A percentile compares a stretch with the other conserved stretches of the same genome.
These are phyloP conservation scores for Erodium trifolium DNA, from an alignment of 441 rosid genomes.

Conservation along the genomic window DNA sequence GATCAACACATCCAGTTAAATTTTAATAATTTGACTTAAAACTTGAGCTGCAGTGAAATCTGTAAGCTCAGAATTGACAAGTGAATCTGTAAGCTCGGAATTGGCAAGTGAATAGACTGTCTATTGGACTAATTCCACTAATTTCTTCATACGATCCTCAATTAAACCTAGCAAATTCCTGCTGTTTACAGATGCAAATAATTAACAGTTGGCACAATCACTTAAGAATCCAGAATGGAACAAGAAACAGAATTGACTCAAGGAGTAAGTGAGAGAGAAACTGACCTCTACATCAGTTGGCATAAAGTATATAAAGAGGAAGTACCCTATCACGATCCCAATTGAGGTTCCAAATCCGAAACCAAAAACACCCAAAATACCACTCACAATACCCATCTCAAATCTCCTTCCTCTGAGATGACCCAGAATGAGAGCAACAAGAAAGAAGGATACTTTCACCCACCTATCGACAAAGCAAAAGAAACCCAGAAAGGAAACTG, in stretches of 20 bases:
- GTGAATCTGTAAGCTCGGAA: neutral
- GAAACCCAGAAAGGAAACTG: neutral
- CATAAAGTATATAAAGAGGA: conserved; percentile 41
- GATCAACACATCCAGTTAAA: too few species aligned
- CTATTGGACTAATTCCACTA: neutral
- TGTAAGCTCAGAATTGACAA: neutral
- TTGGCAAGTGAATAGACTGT: neutral
- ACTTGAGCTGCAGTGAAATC: neutral
- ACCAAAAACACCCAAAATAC: conserved; percentile 40
- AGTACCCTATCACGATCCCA: conserved; percentile 49
- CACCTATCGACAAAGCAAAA: neutral
- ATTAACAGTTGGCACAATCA: too few species aligned
- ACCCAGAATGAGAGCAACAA: neutral
- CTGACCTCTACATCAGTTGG: conserved; percentile 47
- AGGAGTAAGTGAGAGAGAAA: neutral
- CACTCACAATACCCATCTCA: conserved; percentile 56
- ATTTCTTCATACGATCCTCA: neutral
- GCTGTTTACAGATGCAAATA: neutral
- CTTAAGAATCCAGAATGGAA: too few species aligned
- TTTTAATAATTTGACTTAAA: neutral
- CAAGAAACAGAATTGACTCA: neutral
- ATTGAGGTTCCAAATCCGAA: conserved; percentile 55
- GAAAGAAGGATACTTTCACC: neutral
- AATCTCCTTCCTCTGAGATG: too few species aligned
- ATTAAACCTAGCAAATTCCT: neutral